Evolutionary conservation across 2,329 filamentous ascomycete species (phyloP).

Genomic region (Helicocarpus griseus): DNA sequence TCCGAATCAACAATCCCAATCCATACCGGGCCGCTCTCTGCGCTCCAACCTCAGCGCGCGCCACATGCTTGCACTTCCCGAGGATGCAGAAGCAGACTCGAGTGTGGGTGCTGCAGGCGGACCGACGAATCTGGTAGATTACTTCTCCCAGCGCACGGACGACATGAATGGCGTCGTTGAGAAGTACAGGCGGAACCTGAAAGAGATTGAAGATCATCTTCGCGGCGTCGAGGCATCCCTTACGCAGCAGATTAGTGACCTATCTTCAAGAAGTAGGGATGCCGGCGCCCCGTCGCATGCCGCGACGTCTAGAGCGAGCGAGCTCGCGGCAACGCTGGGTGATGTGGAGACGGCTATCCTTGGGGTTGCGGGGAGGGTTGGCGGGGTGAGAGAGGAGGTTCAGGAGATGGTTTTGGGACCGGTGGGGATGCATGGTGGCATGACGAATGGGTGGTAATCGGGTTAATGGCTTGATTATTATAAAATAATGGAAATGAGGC

Average conservation of each 20-base stretch:
- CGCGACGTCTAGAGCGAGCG: constrained; percentile 37
- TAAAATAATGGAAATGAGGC: not conserved
- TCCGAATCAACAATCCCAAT: constrained; percentile 28
- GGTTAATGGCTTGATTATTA: not conserved
- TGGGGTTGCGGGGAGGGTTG: constrained; percentile 53
- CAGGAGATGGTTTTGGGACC: constrained; percentile 46
- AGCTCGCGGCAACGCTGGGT: constrained; percentile 49
- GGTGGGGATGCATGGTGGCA: constrained; percentile 6
- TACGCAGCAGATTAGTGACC: constrained; percentile 50
- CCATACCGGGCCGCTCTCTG: constrained; percentile 27
- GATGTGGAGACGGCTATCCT: constrained; percentile 59
- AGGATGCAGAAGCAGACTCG: constrained; percentile 33
- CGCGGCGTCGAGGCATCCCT: constrained; percentile 53
- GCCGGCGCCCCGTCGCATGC: constrained; percentile 26
- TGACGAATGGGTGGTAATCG: constrained; percentile 7
- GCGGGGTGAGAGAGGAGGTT: constrained; percentile 50
- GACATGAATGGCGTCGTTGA: constrained; percentile 51
- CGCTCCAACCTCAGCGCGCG: constrained; percentile 27
- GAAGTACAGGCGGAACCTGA: constrained; percentile 49
- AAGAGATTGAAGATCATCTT: constrained; percentile 57
- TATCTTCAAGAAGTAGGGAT: constrained; percentile 34
- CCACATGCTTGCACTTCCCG: constrained; percentile 38
- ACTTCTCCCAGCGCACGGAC: constrained; percentile 54
- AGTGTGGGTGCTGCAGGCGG: constrained; percentile 40
- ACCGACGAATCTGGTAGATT: constrained; percentile 51